Evolutionary conservation across 768 basidiomycete species (phyloP).

Genomic region (Mycena alexandri): DNA sequence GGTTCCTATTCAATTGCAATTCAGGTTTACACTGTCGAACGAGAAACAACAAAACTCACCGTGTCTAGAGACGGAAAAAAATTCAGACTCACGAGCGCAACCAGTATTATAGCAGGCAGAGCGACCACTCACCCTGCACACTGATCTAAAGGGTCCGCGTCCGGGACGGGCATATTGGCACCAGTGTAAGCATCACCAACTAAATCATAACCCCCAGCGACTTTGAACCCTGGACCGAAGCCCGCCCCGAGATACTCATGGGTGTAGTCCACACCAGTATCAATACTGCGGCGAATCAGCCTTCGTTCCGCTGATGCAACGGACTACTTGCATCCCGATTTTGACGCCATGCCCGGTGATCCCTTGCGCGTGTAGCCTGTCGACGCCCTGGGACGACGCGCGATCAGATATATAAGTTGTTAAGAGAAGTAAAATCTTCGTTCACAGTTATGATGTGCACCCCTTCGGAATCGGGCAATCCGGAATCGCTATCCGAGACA

Average conservation of each 20-base stretch:
- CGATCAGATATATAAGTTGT: not conserved
- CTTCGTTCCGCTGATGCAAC: too few relatives aligned
- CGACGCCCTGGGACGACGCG: slow-evolving; percentile 60
- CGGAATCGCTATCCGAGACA: slow-evolving; percentile 55
- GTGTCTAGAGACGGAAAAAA: slow-evolving; percentile 13
- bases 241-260: slow-evolving; percentile 69
- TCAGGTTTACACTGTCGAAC: slow-evolving; percentile 1
- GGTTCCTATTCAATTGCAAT: slow-evolving; percentile 58
- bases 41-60: not conserved
- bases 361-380: slow-evolving; percentile 73
- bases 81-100: not conserved
- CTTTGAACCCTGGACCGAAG: slow-evolving; percentile 65
- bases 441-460: slow-evolving; percentile 60
- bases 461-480: slow-evolving; percentile 61
- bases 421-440: not conserved
- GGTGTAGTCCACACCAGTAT: slow-evolving; percentile 64
- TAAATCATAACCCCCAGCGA: slow-evolving; percentile 65
- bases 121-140: slow-evolving; percentile 51
- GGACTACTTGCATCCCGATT: slow-evolving; percentile 66
- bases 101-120: too few relatives aligned
- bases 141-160: slow-evolving; percentile 65
- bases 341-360: slow-evolving; percentile 75
- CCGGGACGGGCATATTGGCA: slow-evolving; percentile 63
- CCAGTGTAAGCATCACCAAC: slow-evolving; percentile 69
- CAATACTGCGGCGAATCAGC: slow-evolving; percentile 13